phyloP scores from a whole-genome alignment of 495 filamentous ascomycete genomes.

The Xylaria acuta region DNA sequence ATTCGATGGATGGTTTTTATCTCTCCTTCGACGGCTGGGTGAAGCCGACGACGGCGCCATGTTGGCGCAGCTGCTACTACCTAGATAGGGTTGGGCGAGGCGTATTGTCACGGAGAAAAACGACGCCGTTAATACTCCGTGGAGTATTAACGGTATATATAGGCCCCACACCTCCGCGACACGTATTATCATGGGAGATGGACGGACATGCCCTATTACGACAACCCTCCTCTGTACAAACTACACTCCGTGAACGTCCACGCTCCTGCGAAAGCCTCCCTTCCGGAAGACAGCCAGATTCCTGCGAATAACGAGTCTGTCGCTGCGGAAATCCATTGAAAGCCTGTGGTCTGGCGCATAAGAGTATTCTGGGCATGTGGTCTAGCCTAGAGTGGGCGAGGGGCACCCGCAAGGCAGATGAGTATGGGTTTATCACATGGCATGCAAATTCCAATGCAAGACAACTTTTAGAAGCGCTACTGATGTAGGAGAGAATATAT shows the following conservation, averaged over 20 bases:
- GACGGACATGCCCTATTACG: too few species aligned
- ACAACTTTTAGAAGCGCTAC: not conserved
- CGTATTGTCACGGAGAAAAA: too few species aligned
- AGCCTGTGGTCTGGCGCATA: not conserved
- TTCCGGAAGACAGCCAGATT: not conserved
- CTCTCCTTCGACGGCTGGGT: too few species aligned
- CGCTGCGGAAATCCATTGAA: not conserved
- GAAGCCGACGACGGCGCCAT: too few species aligned
- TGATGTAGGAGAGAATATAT: not conserved
- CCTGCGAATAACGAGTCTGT: not conserved
- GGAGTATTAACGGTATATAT: too few species aligned
- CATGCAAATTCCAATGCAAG: not conserved
- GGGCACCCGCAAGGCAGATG: not conserved
- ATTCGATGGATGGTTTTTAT: too few species aligned
- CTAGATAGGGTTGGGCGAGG: too few species aligned
- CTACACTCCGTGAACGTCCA: not conserved
- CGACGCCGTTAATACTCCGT: too few species aligned
- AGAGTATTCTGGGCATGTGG: not conserved
- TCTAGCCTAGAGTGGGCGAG: not conserved
- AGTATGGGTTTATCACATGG: too few species aligned
- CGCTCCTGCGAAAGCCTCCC: not conserved
- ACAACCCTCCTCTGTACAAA: not conserved
- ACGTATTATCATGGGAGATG: too few species aligned
- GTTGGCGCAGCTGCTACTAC: too few species aligned
- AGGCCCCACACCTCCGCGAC: too few species aligned